These are phyloP conservation scores for Arbutus unedo DNA, from an alignment of 148 eudicot genomes.

Conservation along the genomic window DNA sequence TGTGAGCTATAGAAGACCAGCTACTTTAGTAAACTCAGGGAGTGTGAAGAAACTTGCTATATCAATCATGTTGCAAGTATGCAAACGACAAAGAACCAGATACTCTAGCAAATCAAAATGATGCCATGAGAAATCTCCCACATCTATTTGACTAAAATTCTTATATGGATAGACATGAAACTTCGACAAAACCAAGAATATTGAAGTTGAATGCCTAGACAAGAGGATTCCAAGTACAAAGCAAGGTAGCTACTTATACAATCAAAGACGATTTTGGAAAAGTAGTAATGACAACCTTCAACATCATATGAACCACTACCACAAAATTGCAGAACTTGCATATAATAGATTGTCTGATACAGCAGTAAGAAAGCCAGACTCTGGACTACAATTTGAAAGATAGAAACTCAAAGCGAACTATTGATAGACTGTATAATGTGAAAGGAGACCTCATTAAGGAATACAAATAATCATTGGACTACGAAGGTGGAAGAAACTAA, in stretches of 20 bases:
- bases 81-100: background rate
- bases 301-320: background rate
- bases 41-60: background rate
- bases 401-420: background rate
- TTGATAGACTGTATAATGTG: background rate
- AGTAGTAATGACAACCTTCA: background rate
- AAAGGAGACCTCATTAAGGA: background rate
- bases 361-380: background rate
- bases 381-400: background rate
- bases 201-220: background rate
- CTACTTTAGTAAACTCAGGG: background rate
- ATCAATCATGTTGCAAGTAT: background rate
- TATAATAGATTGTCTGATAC: background rate
- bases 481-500: constrained; percentile 25
- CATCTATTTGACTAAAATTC: background rate
- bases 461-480: background rate
- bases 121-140: background rate
- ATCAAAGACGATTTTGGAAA: background rate
- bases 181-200: background rate
- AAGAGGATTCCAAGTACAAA: background rate
- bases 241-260: background rate
- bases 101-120: background rate
- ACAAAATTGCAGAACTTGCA: background rate
- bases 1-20: constrained; percentile 45
- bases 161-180: background rate